Base-by-base conservation (phyloP, 257 asterid genomes). In the Lantana camara region DNA sequence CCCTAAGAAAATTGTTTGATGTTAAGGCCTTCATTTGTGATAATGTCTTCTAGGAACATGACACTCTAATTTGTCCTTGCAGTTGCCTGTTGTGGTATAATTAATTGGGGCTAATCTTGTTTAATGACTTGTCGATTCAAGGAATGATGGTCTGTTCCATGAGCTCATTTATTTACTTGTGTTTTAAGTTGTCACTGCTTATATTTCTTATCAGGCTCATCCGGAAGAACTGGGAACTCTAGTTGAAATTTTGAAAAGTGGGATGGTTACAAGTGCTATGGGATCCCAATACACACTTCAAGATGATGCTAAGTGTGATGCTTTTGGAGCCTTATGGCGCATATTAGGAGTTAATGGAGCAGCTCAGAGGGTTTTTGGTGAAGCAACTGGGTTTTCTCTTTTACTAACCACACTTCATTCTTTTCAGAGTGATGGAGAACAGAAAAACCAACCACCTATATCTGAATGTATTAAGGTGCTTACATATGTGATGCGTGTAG, bases 331-430 rank as follows among this genome's bases (percentile, higher is more conserved):
- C 81, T 68, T 94, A 51, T 94, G 97, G 96, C 88, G 97, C 65
- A 79, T 94, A 71, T 71, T 94, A 64, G 97, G 94, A 55, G 81
- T 71, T 69, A 90, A 94, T 77, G 68, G 59, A 61, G 81, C 95
- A 15, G 95, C 99, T 71, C 99, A 83, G 83, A 83, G 95, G 83
- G 95, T 90, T 76, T 94, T 94, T 84, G 99, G 99, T 70, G 99
- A 90, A 81, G 87, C 96, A 68, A 86, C 97, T 71, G 97, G 99
- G 41, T 90, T 94, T 79, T 94, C 99, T 77, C 95, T 94, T 70
- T 67, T 94, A 61, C 70, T 90, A 47, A 88, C 99, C 69, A 88
- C 95, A 23, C 96, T 94, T 69, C 97, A 94, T 60, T 76, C 86
- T 67, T 84, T 94, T 68, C 96, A 84, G 73, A 85, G 75, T 67